Evolutionary conservation across 2,329 filamentous ascomycete genomes (phyloP), one percentile per base, ranked within the genome.

Genomic region (Microdochium nivale): DNA sequence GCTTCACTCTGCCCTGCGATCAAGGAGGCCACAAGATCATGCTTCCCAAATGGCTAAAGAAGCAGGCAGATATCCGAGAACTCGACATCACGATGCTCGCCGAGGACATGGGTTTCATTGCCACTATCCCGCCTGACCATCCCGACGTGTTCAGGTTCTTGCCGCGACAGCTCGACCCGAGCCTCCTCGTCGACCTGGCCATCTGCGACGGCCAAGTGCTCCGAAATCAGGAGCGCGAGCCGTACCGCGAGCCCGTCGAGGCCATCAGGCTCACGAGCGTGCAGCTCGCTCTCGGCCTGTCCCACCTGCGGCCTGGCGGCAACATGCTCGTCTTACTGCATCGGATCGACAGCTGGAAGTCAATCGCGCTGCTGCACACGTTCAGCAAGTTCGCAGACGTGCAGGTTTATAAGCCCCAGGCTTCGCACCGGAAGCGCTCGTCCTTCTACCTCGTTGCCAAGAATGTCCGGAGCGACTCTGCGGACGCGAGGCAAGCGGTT

Each of bases 61-160:
- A 30, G 11, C 27, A 30, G 27, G 27, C 27, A 11, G 27, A 30
- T 11, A 30, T 11, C 11, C 27, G 27, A 11, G 27, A 30, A 11
- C 27, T 73, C 2, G 79, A 82, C 56, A 63, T 80, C 50, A 81
- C 74, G 1, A 75, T 80, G 70, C 65, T 81, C 0, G 72, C 70
- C 3, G 65, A 57, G 0, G 76, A 78, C 37, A 73, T 74, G 64
- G 70, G 68, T 10, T 32, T 62, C 3, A 27, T 49, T 3, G 51
- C 55, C 0, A 52, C 61, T 2, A 62, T 73, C 7, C 69, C 71
- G 0, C 10, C 47, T 1, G 56, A 61, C 1, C 67, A 71, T 25
- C 64, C 64, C 0, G 67, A 71, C 24, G 52, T 55, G 2, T 24
- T 35, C 1, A 50, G 54, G 8, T 72, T 72, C 44, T 46, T 68